Base-by-base conservation (phyloP, 1,284 basidiomycete species). In the Cryptococcus deneoformans region DNA sequence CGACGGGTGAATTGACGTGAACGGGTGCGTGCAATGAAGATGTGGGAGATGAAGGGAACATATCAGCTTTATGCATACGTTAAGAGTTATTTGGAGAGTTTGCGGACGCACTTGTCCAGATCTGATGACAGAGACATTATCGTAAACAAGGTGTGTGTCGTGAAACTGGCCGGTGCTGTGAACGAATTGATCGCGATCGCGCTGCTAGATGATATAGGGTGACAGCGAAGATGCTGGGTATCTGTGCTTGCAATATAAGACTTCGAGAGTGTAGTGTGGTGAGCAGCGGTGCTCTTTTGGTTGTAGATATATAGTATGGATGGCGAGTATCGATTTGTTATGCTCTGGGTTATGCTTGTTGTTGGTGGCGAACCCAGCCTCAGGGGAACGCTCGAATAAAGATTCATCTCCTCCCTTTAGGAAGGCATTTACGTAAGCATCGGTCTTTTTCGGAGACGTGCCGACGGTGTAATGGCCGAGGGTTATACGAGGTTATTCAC, bases 51-150 rank as follows among this genome's bases (percentile, higher is more conserved):
- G 47, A 34, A 12, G 47, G 47, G 20, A 20, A 20, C 20, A 24
- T 50, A 7, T 8, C 49, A 38, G 38, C 24, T 36, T 14, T 16
- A 36, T 6, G 37, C 46, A 34, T 24, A 8, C 24, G 20, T 16
- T 8, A 50, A 6, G 36, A 10, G 37, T 16, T 39, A 10, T 35
- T 12, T 35, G 7, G 47, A 48, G 46, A 20, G 24, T 42, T 42
- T 10, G 39, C 39, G 9, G 10, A 57, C 57, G 53, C 54, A 59
- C 57, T 62, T 59, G 42, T 62, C 58, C 34, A 63, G 46, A 54
- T 63, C 58, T 47, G 58, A 62, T 10, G 58, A 59, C 46, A 62
- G 42, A 8, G 58, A 56, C 61, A 62, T 62, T 43, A 37, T 20
- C 20, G 20, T 50, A 47, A 29, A 47, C 14, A 14, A 29, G 10